A percentile compares a stretch with the other conserved stretches of the same genome.
phyloP scores from a whole-genome alignment of 768 basidiomycete genomes.

The Mycena vitilis region DNA sequence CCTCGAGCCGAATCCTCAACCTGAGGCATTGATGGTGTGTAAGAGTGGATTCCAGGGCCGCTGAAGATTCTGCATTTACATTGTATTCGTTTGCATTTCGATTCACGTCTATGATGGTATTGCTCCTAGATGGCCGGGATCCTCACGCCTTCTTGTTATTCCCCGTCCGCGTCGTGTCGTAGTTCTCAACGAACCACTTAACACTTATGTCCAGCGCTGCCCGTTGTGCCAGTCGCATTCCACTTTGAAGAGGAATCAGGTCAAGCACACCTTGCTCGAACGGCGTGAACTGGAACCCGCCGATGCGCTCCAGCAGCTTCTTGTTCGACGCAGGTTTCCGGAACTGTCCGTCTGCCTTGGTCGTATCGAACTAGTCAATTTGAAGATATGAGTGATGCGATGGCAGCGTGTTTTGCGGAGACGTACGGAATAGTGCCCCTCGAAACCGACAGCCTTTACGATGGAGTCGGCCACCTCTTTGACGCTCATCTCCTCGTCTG shows the following conservation, averaged over 20 bases:
- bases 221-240: slow-evolving; percentile 2
- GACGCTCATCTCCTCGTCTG: slow-evolving; percentile 95
- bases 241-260: not conserved
- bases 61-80: no score
- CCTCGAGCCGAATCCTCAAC: no score
- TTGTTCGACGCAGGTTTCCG: slow-evolving; percentile 96
- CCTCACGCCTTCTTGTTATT: slow-evolving; percentile 39
- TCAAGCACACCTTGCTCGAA: slow-evolving; percentile 76
- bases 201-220: slow-evolving; percentile 82
- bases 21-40: no score
- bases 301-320: slow-evolving; percentile 79
- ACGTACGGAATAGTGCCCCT: slow-evolving; percentile 78
- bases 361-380: slow-evolving; percentile 77
- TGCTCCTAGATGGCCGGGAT: not conserved
- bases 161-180: slow-evolving; percentile 63
- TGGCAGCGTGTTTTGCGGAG: not conserved
- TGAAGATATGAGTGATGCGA: not conserved
- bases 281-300: slow-evolving; percentile 82
- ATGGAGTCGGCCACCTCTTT: slow-evolving; percentile 53
- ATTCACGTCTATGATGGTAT: no score
- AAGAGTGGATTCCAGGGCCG: no score
- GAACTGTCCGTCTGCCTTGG: slow-evolving; percentile 91
- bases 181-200: slow-evolving; percentile 89
- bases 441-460: slow-evolving; percentile 82
- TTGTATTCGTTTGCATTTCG: no score